Conservation (phyloP, 805 yeast genomes). For the Candida chilensis region DNA sequence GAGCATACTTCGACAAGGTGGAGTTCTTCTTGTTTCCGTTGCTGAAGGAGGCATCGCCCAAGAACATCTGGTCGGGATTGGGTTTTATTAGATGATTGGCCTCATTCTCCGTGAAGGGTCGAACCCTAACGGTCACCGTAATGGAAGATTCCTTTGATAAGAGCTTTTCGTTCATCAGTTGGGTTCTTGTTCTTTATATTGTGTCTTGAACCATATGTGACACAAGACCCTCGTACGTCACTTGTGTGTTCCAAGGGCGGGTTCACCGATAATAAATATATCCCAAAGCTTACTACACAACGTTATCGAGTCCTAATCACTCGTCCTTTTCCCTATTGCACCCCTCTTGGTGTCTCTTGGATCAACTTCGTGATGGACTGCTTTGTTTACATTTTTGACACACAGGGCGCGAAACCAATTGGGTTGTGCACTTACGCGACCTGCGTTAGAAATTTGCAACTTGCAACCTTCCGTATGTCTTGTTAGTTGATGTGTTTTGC, state of each 20-base stretch:
- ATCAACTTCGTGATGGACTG: not conserved
- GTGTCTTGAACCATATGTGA: not conserved
- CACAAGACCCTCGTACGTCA: not conserved
- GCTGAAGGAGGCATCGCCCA: conserved; percentile 45
- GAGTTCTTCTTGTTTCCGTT: conserved; percentile 3
- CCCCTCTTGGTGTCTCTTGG: not conserved
- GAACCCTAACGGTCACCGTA: conserved; percentile 69
- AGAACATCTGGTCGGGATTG: conserved; percentile 28
- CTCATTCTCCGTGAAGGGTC: conserved; percentile 71
- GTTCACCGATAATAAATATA: not conserved
- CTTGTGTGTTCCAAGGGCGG: not conserved
- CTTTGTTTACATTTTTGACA: not conserved
- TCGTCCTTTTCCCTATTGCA: not conserved
- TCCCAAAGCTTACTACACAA: not conserved
- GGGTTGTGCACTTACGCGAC: too few relatives aligned
- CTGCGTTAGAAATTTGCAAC: too few relatives aligned
- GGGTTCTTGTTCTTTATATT: too few relatives aligned
- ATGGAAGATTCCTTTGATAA: conserved; percentile 45
- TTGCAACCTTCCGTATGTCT: too few relatives aligned
- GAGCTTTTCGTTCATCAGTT: not conserved
- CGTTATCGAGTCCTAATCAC: not conserved
- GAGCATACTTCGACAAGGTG: conserved; percentile 11
- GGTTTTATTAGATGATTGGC: conserved; percentile 30
- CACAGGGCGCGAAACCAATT: too few relatives aligned
- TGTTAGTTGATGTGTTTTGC: too few relatives aligned